Percentiles rank a stretch among this genome's conserved stretches.
phyloP scores from a whole-genome alignment of 1,284 basidiomycete genomes.

The Ustilago tritici region DNA sequence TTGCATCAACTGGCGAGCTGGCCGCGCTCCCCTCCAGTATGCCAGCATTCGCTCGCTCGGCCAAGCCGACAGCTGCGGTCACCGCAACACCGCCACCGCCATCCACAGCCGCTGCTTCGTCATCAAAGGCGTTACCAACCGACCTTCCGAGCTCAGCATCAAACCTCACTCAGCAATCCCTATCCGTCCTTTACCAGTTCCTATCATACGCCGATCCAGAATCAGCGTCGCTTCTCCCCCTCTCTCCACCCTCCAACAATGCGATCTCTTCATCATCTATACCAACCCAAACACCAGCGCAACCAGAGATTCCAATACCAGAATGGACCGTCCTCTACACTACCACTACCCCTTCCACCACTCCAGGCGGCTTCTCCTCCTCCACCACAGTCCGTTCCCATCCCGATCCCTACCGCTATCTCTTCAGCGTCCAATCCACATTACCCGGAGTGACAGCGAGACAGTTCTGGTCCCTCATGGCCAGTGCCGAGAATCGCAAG shows the following conservation, averaged over 20 bases:
- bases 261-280: conserved; percentile 15
- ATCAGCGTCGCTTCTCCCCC: conserved; percentile 35
- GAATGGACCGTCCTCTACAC: conserved; percentile 56
- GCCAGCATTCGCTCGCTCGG: conserved; percentile 25
- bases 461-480: conserved; percentile 66
- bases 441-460: conserved; percentile 51
- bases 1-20: background rate
- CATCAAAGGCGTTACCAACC: conserved; percentile 2
- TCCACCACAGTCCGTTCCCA: conserved; percentile 58
- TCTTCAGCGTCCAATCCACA: conserved; percentile 59
- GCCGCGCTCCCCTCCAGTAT: background rate
- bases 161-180: conserved; percentile 37
- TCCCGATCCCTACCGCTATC: conserved; percentile 47
- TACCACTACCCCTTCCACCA: conserved; percentile 27
- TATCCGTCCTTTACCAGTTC: conserved; percentile 46
- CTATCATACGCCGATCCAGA: conserved; percentile 45
- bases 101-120: conserved; percentile 7
- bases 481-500: conserved; percentile 53
- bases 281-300: conserved; percentile 11
- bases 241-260: conserved; percentile 5
- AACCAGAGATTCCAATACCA: conserved; percentile 47
- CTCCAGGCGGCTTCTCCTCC: conserved; percentile 32
- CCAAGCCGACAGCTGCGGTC: conserved; percentile 9
- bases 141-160: conserved; percentile 16
- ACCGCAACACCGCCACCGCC: background rate